These are phyloP conservation scores for Trypethelium eluteriae DNA, from an alignment of 495 filamentous ascomycete genomes.

Conservation along the genomic window DNA sequence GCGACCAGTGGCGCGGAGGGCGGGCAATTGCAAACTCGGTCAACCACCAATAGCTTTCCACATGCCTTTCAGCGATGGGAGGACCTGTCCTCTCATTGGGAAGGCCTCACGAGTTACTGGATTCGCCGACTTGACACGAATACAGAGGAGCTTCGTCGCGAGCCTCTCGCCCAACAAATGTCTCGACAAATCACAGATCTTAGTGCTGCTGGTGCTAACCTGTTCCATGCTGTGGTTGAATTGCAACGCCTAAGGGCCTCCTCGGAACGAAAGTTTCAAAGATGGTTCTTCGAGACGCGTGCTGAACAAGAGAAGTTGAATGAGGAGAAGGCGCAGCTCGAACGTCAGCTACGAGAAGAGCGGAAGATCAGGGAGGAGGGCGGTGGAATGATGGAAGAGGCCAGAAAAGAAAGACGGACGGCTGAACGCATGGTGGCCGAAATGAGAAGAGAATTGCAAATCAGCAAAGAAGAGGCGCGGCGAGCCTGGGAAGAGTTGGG, in stretches of 20 bases:
- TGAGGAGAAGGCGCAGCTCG: conserved; percentile 75
- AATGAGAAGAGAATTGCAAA: conserved; percentile 82
- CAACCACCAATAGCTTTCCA: conserved; percentile 51
- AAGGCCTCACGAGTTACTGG: conserved; percentile 95
- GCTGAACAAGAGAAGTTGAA: conserved; percentile 76
- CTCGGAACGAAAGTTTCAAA: conserved; percentile 94
- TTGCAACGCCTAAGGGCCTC: conserved; percentile 91
- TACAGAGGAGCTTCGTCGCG: conserved; percentile 68
- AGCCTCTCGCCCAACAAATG: conserved; percentile 79
- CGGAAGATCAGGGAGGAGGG: conserved; percentile 59
- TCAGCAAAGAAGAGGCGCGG: conserved; percentile 92
- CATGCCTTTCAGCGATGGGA: conserved; percentile 99
- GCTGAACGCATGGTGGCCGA: conserved; percentile 71
- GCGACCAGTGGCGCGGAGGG: not conserved
- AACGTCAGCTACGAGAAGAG: conserved; percentile 65
- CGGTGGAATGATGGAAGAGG: conserved; percentile 27
- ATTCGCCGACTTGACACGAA: conserved; percentile 86
- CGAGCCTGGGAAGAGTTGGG: conserved; percentile 97
- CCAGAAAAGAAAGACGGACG: conserved; percentile 49
- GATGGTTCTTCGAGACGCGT: conserved; percentile 95
- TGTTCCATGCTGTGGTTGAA: conserved; percentile 96
- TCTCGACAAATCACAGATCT: conserved; percentile 91
- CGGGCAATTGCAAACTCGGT: conserved; percentile 7
- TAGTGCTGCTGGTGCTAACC: conserved; percentile 89
- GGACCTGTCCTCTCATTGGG: conserved; percentile 92